Percentiles rank a stretch among this genome's conserved stretches.
Evolutionary conservation across 306 rosid genomes (phyloP).

Genomic region (Prunus kanzakura): DNA sequence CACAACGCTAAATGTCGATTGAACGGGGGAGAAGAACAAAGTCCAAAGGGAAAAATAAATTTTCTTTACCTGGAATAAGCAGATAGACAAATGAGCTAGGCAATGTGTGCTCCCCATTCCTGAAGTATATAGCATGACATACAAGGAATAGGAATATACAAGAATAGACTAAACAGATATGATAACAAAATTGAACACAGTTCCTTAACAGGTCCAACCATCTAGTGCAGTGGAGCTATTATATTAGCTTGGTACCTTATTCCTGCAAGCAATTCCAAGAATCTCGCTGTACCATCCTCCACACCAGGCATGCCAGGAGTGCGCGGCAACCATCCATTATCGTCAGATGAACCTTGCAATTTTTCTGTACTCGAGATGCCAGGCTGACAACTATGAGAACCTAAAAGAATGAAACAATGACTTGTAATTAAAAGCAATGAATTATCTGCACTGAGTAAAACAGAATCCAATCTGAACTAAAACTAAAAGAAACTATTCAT

Average conservation of each 20-base stretch:
- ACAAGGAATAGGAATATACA: background rate
- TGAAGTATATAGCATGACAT: conserved; percentile 27
- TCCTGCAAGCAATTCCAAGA: conserved; percentile 69
- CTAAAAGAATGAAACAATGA: too few species aligned
- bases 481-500: too few species aligned
- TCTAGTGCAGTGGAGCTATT: background rate
- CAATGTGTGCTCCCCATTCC: conserved; percentile 64
- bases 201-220: background rate
- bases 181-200: background rate
- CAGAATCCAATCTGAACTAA: too few species aligned
- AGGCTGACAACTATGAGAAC: too few species aligned
- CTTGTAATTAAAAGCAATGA: too few species aligned
- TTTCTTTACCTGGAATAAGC: conserved; percentile 63
- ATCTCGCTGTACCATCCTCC: conserved; percentile 71
- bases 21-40: conserved; percentile 11
- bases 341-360: too few species aligned
- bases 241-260: conserved; percentile 43
- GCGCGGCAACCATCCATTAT: too few species aligned
- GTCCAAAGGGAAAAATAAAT: conserved; percentile 15
- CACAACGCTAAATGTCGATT: too few species aligned
- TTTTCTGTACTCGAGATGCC: too few species aligned
- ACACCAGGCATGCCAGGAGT: conserved; percentile 52
- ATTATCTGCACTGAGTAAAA: too few species aligned
- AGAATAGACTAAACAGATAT: background rate
- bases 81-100: conserved; percentile 79